Base-by-base conservation (phyloP, 345 rosid species). In the Salix caprea region DNA sequence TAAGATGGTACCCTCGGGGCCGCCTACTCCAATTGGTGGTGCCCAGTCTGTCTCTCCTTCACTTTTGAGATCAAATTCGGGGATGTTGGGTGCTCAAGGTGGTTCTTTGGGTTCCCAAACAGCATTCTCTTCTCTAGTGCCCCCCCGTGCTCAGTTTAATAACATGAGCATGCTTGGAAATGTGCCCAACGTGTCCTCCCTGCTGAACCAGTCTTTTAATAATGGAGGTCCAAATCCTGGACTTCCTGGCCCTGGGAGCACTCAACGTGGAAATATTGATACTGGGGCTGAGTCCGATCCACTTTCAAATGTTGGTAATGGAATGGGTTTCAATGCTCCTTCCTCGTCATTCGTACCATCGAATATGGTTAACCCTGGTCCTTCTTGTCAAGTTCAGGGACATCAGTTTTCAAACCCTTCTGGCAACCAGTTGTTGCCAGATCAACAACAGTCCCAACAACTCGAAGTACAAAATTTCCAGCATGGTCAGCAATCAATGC, bases 1-100 rank as follows among this genome's bases (percentile, higher is more conserved):
- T 78, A 88, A 79, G 72, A 96, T 96, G 99, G 89, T 91, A 60
- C 96, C 92, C 46, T 87, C 98, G 54, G 99, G 97, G 78, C 87
- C 91, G 72, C 87, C 96, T 42, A 85, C 90, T 73, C 94, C 98
- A 14, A 84, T 89, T 73, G 94, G 97, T 65, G 89, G 93, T 79
- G 87, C 91, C 50, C 98, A 89, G 83, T 81, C 89, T 60, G 91
- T 85, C 80, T 77, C 91, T 7, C 84, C 97, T 74, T 88, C 97
- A 2, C 86, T 91, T 40, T 76, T 94, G 88, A 85, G 92, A 71
- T 87, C 94, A 7, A 90, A 88, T 77, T 89, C 97, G 0, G 94
- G 92, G 37, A 82, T 89, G 86, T 42, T 89, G 77, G 97, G 99
- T 78, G 74, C 85, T 37, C 97, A 91, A 82, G 97, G 97, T 50